Base-by-base conservation (phyloP, 257 asterid genomes). In the Gentiana straminea region DNA sequence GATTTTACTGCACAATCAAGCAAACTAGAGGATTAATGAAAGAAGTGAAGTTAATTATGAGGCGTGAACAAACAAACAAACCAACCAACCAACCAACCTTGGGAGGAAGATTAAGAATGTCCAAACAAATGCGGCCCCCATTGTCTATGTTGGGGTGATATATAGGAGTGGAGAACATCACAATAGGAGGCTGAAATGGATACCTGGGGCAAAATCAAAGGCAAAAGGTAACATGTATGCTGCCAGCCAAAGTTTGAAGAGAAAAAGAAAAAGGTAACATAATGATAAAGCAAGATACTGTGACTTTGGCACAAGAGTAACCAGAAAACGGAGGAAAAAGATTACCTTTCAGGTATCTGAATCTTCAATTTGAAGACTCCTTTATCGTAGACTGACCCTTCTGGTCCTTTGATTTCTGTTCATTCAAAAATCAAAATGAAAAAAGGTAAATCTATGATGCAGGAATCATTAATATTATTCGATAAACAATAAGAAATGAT, bases 71-170 rank as follows among this genome's bases (percentile, higher is more conserved):
- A 24, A 24, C 24, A 24, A 24, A 24, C 24, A 24, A 24, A 24
- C 24, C 24, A 24, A 24, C 24, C 24, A 24, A 24, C 24, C 10
- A 13, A 37, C 55, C 7, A 34, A 84, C 96, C 96, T 87, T 87
- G 8, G 96, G 96, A 59, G 96, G 96, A 60, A 87, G 93, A 74
- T 84, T 84, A 66, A 87, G 93, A 68, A 87, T 84, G 75, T 87
- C 96, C 79, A 87, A 70, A 75, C 96, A 87, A 82, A 87, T 87
- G 57, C 96, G 86, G 13, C 96, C 96, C 53, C 93, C 96, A n/a
- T 64, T 84, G 66, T 87, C 96, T 3, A 84, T 82, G 65, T 87
- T 87, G 3, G 96, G 96, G 69, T 87, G 96, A 67, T 84, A 84
- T 33, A 84, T 82, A 1, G 93, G 93, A 33, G 94, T 82, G 48